These are phyloP conservation scores for Salix arbutifolia DNA, from an alignment of 345 rosid genomes.

Conservation along the genomic window DNA sequence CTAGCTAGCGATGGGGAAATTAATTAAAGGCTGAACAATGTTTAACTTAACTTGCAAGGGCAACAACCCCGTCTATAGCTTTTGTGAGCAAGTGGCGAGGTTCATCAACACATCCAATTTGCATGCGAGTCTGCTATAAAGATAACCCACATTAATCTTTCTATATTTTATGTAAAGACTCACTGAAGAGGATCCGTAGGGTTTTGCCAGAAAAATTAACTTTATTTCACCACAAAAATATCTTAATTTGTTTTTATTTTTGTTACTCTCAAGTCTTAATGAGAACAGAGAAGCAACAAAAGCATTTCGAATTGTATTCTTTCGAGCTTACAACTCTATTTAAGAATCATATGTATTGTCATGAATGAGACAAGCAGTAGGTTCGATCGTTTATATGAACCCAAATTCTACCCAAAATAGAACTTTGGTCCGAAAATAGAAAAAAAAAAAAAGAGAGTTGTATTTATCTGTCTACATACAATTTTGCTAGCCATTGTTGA, in stretches of 20 bases:
- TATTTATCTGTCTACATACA: no score
- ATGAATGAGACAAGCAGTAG: background rate
- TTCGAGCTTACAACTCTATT: background rate
- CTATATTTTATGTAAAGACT: background rate
- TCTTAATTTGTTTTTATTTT: background rate
- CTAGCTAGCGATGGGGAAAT: background rate
- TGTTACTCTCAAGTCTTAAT: background rate
- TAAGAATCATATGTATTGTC: background rate
- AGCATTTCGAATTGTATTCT: background rate
- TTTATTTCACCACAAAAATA: background rate
- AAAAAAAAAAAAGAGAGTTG: no score
- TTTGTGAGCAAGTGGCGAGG: constrained; percentile 10
- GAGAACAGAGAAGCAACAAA: background rate
- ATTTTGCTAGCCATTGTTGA: no score
- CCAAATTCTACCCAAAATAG: constrained; percentile 1
- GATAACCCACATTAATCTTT: background rate
- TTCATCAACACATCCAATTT: constrained; percentile 4
- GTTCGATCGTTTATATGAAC: background rate
- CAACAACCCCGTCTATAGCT: constrained; percentile 3
- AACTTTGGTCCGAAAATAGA: background rate
- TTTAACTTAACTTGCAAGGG: constrained; percentile 12
- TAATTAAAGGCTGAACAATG: background rate
- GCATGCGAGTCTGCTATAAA: background rate
- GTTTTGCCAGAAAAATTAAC: background rate
- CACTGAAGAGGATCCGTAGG: background rate